Conservation (phyloP, 75 land plant species). For the Azolla pinnata region DNA sequence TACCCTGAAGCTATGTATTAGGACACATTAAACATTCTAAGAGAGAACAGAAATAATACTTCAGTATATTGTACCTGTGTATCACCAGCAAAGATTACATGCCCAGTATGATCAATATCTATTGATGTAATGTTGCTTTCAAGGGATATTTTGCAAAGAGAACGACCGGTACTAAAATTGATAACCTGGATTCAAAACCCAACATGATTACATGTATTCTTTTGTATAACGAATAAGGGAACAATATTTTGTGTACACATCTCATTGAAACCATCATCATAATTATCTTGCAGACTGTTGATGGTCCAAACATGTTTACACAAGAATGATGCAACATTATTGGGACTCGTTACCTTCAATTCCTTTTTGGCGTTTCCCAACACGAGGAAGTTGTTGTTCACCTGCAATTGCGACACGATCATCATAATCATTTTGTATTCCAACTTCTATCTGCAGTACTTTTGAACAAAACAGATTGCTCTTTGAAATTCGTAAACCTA, state of each 20-base stretch:
- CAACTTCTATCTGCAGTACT: no score
- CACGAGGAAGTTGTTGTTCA: constrained; percentile 81
- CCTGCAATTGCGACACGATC: constrained; percentile 44
- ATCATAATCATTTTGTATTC: no score
- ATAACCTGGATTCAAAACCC: constrained; percentile 44
- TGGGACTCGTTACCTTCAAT: constrained; percentile 40
- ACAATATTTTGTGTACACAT: no score
- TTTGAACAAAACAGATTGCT: no score
- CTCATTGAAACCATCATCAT: no score
- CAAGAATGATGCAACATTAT: neutral
- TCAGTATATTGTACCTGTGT: constrained; percentile 30
- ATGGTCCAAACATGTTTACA: no score
- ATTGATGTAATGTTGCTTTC: constrained; percentile 72
- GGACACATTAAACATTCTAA: constrained; percentile 2
- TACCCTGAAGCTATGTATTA: constrained; percentile 40
- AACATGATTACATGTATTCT: no score
- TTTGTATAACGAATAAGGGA: no score
- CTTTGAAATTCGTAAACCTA: no score
- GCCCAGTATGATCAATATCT: constrained; percentile 92
- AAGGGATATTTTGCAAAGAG: constrained; percentile 42
- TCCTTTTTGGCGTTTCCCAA: constrained; percentile 81
- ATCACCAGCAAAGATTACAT: constrained; percentile 83
- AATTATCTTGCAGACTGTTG: no score
- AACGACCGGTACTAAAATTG: constrained; percentile 93
- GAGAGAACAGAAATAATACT: neutral